Evolutionary conservation across 23 red algal species (phyloP).

Genomic region (Gracilariopsis chorda): DNA sequence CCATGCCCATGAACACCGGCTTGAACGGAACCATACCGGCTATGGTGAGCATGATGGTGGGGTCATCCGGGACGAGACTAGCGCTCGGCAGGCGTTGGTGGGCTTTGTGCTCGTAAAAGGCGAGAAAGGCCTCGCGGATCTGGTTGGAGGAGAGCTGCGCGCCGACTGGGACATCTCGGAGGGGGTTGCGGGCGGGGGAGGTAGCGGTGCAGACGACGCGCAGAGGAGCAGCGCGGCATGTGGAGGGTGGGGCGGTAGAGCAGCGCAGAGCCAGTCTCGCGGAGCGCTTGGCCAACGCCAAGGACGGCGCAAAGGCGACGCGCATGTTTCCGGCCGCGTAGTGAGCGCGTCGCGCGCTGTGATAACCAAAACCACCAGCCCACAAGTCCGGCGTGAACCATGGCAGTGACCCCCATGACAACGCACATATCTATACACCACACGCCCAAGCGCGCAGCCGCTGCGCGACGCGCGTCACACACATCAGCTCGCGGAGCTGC

Average conservation of each 20-base stretch:
- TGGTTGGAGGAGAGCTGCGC: conserved; percentile 59
- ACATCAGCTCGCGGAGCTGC: no score
- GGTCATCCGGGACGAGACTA: conserved; percentile 89
- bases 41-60: conserved; percentile 95
- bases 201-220: conserved; percentile 23
- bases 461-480: no score
- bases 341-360: no score
- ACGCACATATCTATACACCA: no score
- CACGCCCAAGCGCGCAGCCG: no score
- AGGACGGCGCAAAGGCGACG: conserved; percentile 15
- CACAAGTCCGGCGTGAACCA: no score
- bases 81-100: conserved; percentile 67
- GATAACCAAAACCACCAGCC: no score
- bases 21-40: conserved; percentile 99
- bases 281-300: conserved; percentile 9
- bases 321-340: background rate
- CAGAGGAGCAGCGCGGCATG: background rate
- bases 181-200: background rate
- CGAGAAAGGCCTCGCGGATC: conserved; percentile 86
- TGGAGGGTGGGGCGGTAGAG: background rate
- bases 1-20: conserved; percentile 78
- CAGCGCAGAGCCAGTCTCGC: background rate
- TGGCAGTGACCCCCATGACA: no score
- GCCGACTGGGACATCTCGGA: conserved; percentile 34
- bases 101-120: conserved; percentile 55